These are phyloP conservation scores for Oropetium thomaeum DNA, from an alignment of 176 grass and related monocot species.

Conservation along the genomic window DNA sequence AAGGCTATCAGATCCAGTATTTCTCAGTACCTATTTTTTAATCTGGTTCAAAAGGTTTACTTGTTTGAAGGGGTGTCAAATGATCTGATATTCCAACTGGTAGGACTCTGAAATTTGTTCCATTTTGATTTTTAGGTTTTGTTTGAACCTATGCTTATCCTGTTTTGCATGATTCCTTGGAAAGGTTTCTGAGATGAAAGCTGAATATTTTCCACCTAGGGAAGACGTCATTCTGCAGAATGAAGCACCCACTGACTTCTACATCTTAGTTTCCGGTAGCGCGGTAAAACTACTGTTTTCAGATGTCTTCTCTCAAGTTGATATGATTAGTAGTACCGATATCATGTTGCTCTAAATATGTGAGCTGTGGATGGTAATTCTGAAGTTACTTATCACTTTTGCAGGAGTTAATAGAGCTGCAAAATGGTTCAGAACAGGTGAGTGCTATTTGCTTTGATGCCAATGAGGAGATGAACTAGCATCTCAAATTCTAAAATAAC, in stretches of 20 bases:
- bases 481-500: slow-evolving; percentile 28
- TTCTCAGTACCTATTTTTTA: slow-evolving; percentile 83
- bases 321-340: slow-evolving; percentile 28
- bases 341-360: not conserved
- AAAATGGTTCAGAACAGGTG: slow-evolving; percentile 59
- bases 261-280: slow-evolving; percentile 82
- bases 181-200: slow-evolving; percentile 98
- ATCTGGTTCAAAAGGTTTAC: slow-evolving; percentile 76
- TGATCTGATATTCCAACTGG: slow-evolving; percentile 97
- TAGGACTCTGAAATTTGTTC: slow-evolving; percentile 7
- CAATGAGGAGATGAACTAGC: slow-evolving; percentile 14
- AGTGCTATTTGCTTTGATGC: slow-evolving; percentile 28
- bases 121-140: not conserved
- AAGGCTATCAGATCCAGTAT: slow-evolving; percentile 99
- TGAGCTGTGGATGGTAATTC: slow-evolving; percentile 15
- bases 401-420: slow-evolving; percentile 69
- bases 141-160: slow-evolving; percentile 19
- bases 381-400: slow-evolving; percentile 38
- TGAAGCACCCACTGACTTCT: slow-evolving; percentile 97
- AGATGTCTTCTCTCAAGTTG: not conserved
- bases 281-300: slow-evolving; percentile 46
- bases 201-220: slow-evolving; percentile 96
- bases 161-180: slow-evolving; percentile 24
- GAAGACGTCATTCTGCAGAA: slow-evolving; percentile 99
- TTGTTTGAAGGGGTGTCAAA: slow-evolving; percentile 73